These are phyloP conservation scores for Podospora fimiseda DNA, from an alignment of 495 filamentous ascomycete species.

Conservation along the genomic window DNA sequence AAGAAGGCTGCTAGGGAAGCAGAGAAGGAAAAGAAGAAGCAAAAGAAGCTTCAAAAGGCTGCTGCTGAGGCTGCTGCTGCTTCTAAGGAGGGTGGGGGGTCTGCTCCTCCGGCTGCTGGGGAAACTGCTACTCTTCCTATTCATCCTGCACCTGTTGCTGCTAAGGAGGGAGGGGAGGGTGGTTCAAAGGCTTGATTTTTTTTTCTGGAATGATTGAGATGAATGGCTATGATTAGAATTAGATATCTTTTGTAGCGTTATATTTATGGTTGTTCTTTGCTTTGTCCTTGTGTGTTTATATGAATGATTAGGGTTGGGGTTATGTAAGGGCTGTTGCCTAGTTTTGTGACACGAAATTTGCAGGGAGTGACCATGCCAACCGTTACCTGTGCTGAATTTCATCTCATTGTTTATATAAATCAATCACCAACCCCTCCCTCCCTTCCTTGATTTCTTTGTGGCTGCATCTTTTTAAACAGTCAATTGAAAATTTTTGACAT, in stretches of 20 bases:
- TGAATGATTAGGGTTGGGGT: constrained; percentile 10
- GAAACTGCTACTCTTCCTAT: constrained; percentile 7
- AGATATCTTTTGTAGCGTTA: constrained; percentile 4
- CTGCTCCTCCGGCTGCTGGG: constrained; percentile 4
- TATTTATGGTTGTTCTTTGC: background rate
- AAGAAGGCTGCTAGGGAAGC: constrained; percentile 23
- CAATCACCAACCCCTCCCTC: background rate
- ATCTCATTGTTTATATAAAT: background rate
- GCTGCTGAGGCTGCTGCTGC: constrained; percentile 9
- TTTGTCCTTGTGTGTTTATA: no score
- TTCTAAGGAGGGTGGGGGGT: constrained; percentile 3
- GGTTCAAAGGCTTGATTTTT: background rate
- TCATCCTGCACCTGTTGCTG: no score
- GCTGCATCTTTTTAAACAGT: no score
- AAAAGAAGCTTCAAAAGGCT: constrained; percentile 23
- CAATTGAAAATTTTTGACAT: no score
- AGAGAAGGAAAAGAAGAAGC: constrained; percentile 26
- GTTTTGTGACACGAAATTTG: background rate
- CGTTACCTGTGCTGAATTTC: background rate
- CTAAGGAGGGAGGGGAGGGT: background rate
- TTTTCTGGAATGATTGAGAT: background rate
- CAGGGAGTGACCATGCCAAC: constrained; percentile 5
- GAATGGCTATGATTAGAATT: background rate
- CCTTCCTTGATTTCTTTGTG: background rate
- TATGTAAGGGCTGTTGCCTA: constrained; percentile 14